Conservation (phyloP, 257 asterid genomes). For the Solanum lignicaule region DNA sequence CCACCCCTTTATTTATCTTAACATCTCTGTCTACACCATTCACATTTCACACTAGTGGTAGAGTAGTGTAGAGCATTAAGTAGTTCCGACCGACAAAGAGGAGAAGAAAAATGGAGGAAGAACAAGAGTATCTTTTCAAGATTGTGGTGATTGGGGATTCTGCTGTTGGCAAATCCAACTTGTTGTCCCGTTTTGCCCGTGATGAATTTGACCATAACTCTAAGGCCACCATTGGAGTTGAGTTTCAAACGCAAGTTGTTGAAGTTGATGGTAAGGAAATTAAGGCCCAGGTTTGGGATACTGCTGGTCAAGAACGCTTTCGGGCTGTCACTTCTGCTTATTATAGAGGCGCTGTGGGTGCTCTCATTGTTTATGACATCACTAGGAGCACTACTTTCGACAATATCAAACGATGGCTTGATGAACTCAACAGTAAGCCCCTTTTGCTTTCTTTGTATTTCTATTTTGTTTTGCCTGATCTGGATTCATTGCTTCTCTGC, state of each 20-base stretch:
- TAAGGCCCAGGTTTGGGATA: slow-evolving; percentile 84
- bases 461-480: neutral
- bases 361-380: slow-evolving; percentile 56
- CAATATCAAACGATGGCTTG: slow-evolving; percentile 52
- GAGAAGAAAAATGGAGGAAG: neutral
- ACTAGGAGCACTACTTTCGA: slow-evolving; percentile 44
- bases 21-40: neutral
- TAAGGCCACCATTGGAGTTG: slow-evolving; percentile 74
- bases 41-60: neutral
- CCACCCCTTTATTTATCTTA: neutral
- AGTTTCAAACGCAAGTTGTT: slow-evolving; percentile 72
- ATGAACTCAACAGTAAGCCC: slow-evolving; percentile 53
- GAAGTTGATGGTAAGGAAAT: slow-evolving; percentile 63
- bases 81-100: no score
- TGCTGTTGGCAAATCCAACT: slow-evolving; percentile 24
- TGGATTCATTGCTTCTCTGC: neutral
- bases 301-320: slow-evolving; percentile 83
- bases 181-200: slow-evolving; percentile 66
- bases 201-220: slow-evolving; percentile 66
- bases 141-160: neutral
- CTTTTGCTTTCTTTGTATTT: neutral
- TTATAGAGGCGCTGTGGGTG: slow-evolving; percentile 72
- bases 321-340: slow-evolving; percentile 78
- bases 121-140: slow-evolving; percentile 5
- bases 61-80: no score